Evolutionary conservation across 345 rosid species (phyloP).

Genomic region (Laguncularia racemosa): DNA sequence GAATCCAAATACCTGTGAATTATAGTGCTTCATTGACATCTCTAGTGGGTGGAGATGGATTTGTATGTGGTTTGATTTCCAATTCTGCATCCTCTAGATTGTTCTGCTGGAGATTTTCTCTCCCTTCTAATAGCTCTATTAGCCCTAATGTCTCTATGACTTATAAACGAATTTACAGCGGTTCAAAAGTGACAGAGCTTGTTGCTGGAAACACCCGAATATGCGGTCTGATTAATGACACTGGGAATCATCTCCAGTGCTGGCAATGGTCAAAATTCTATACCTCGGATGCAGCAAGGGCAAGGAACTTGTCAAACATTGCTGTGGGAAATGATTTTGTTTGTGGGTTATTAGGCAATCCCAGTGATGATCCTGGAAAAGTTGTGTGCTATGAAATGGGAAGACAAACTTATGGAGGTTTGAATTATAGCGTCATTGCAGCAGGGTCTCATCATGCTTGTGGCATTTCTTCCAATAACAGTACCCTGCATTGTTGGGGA

Average conservation of each 20-base stretch:
- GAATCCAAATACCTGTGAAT: conserved; percentile 14
- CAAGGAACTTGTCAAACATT: conserved; percentile 13
- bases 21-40: conserved; percentile 25
- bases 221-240: conserved; percentile 41
- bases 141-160: background rate
- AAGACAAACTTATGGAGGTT: background rate
- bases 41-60: conserved; percentile 60
- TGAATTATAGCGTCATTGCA: conserved; percentile 25
- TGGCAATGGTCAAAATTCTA: conserved; percentile 40
- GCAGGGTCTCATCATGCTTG: conserved; percentile 60
- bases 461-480: conserved; percentile 19
- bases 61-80: conserved; percentile 36
- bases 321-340: conserved; percentile 48
- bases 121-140: conserved; percentile 10
- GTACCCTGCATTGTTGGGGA: conserved; percentile 52
- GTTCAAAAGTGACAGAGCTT: conserved; percentile 27
- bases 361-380: conserved; percentile 3
- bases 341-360: conserved; percentile 37
- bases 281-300: background rate
- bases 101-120: conserved; percentile 54
- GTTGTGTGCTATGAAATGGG: conserved; percentile 16
- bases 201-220: conserved; percentile 39
- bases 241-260: conserved; percentile 25
- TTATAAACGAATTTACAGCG: conserved; percentile 33
- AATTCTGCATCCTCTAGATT: conserved; percentile 9